Evolutionary conservation across 805 yeast genomes (phyloP).

Genomic region (Myxozyma geophila): DNA sequence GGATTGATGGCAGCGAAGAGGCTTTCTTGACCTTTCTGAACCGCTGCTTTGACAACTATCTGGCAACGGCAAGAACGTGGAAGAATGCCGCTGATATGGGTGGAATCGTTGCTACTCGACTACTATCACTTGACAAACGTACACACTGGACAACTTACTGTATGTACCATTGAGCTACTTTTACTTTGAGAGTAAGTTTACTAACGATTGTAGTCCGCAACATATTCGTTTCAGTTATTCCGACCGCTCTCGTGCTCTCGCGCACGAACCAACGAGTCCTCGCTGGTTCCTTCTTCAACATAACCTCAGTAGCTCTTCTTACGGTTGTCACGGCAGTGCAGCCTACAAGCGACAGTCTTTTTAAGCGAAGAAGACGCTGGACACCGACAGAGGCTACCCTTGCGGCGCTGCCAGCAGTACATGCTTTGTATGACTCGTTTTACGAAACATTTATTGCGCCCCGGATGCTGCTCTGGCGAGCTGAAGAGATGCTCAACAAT

Average conservation of each 20-base stretch:
- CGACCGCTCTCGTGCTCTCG: background rate
- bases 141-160: background rate
- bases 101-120: background rate
- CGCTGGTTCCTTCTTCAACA: background rate
- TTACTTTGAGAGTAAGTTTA: background rate
- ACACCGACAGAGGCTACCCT: background rate
- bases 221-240: background rate
- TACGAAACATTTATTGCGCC: constrained; percentile 6
- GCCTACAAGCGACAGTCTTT: background rate
- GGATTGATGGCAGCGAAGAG: constrained; percentile 2
- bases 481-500: background rate
- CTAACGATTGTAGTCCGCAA: constrained; percentile 4
- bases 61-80: background rate
- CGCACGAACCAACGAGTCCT: background rate
- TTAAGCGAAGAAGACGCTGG: background rate
- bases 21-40: background rate
- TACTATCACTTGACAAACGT: background rate
- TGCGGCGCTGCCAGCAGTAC: background rate
- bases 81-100: background rate
- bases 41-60: background rate
- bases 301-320: background rate
- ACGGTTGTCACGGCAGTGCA: background rate
- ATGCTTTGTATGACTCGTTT: background rate
- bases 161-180: background rate
- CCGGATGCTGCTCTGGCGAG: constrained; percentile 2